Evolutionary conservation across 179 eudicot genomes (phyloP), one percentile per base, ranked within the genome.

Genomic region (Camellia oleifera): DNA sequence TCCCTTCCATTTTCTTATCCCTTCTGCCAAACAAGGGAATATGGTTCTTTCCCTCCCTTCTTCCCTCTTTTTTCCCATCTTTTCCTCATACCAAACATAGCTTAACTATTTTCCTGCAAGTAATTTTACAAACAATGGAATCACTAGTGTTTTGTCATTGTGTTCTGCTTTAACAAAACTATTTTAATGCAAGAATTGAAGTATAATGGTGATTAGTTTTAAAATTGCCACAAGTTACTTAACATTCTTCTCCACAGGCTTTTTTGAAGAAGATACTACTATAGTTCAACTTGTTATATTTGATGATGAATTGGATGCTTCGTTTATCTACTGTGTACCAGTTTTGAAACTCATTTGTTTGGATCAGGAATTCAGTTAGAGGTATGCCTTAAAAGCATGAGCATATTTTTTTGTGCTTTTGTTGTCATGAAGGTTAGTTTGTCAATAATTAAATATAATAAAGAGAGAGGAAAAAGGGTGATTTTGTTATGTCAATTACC

Each of bases 181-280:
- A 71, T 69, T 78, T 81, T 61, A 72, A 78, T 85, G 32, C 82
- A 79, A 79, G 82, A 82, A 72, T 83, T 72, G 67, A 82, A 80
- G 81, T 81, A 20, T 78, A 85, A 75, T 88, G 87, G 87, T 90
- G 82, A 88, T 89, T 84, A 88, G 92, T 88, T 26, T 90, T 79
- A 82, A 84, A 92, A 86, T 79, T 96, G 95, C 93, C 77, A 88
- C 87, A 86, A 86, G 89, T 88, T 89, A 83, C 91, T 91, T 96
- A 94, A 90, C 89, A 83, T 87, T 91, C 92, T 92, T 88, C 89
- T 94, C 93, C 83, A 91, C 98, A 92, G 97, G 98, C 83, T 88
- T 82, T 85, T 79, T 90, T 89, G 94, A 91, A 87, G 97, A 92
- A 88, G 98, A 89, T 93, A 88, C 92, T 88, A 91, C 88, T 92